These are phyloP conservation scores for Psilocybe cubensis DNA, from an alignment of 768 basidiomycete species.

Conservation along the genomic window DNA sequence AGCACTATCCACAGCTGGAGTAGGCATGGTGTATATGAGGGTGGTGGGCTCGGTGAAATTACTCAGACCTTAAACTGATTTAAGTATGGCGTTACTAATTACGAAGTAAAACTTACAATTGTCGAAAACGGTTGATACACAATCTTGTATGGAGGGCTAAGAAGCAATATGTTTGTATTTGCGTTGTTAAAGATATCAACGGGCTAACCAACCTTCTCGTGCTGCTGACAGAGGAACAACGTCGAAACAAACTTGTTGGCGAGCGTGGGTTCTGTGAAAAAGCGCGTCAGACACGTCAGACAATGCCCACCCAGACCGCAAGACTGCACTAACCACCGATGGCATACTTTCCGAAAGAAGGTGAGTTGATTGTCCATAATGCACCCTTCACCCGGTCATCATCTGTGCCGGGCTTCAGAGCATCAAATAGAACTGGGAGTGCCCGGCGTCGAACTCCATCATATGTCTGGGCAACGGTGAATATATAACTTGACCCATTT, in stretches of 20 bases:
- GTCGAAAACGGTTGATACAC: slow-evolving; percentile 64
- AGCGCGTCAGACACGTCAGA: background rate
- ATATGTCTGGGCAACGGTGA: slow-evolving; percentile 46
- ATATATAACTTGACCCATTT: background rate
- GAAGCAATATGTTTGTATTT: background rate
- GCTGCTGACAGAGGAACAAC: slow-evolving; percentile 76
- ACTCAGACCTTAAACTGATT: slow-evolving; percentile 47
- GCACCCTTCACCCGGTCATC: slow-evolving; percentile 95
- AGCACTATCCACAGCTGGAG: slow-evolving; percentile 42
- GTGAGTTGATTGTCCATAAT: slow-evolving; percentile 73
- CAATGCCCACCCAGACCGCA: background rate
- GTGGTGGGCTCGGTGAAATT: slow-evolving; percentile 66
- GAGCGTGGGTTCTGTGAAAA: slow-evolving; percentile 60
- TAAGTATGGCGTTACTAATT: background rate
- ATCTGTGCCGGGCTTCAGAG: slow-evolving; percentile 70
- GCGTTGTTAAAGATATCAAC: background rate
- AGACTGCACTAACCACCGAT: slow-evolving; percentile 39
- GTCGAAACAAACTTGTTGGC: slow-evolving; percentile 59
- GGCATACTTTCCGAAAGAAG: slow-evolving; percentile 64
- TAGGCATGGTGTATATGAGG: slow-evolving; percentile 56
- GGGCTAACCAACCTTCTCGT: slow-evolving; percentile 84
- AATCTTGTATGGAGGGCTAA: slow-evolving; percentile 78
- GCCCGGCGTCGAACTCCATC: slow-evolving; percentile 72
- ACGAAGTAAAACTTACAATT: slow-evolving; percentile 45
- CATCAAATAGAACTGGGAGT: slow-evolving; percentile 58